Conservation (phyloP, 2,329 filamentous ascomycete genomes). For the Phialophora chinensis region DNA sequence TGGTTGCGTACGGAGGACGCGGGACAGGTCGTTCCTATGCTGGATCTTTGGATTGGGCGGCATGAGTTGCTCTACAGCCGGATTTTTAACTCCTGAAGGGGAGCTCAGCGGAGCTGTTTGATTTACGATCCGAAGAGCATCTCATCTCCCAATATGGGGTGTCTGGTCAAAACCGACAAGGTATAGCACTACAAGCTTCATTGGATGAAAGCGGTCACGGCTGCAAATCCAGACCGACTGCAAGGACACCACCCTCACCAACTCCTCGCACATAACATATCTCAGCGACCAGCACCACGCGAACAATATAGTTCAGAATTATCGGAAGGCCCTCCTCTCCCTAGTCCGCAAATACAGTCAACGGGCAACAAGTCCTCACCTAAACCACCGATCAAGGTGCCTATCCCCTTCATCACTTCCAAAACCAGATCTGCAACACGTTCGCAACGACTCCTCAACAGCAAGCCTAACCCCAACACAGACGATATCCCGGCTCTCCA, state of each 20-base stretch:
- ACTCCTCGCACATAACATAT: not conserved
- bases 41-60: conserved; percentile 69
- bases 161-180: not conserved
- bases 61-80: conserved; percentile 70
- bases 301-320: not conserved
- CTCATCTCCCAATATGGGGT: not conserved
- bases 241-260: not conserved
- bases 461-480: not conserved
- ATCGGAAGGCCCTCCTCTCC: not conserved
- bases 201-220: not conserved
- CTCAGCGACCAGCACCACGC: not conserved
- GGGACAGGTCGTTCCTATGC: conserved; percentile 64
- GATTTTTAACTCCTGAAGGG: conserved; percentile 67
- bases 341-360: conserved; percentile 6
- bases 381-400: conserved; percentile 6
- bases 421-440: not conserved
- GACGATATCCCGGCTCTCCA: not conserved
- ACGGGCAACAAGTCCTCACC: conserved; percentile 12
- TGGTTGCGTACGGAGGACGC: conserved; percentile 59
- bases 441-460: not conserved
- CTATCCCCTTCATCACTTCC: not conserved
- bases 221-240: not conserved
- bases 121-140: not conserved
- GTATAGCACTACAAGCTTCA: not conserved
- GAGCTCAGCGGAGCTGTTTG: not conserved